Evolutionary conservation across 2,329 filamentous ascomycete genomes (phyloP).

Genomic region (Penicillium sp.): DNA sequence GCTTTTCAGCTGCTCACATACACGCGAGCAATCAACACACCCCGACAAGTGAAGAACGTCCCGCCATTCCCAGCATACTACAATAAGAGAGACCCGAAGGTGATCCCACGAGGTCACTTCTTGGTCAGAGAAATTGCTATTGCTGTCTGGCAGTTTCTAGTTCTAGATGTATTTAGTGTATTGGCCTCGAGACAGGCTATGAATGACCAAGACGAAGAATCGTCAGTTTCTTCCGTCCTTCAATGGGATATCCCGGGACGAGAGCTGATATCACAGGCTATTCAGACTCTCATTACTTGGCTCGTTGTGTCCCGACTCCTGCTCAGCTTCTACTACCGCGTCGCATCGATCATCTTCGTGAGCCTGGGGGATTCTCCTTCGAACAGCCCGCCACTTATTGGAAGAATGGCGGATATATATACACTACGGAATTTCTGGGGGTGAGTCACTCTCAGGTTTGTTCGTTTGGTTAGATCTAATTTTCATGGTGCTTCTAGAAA

Average conservation of each 20-base stretch:
- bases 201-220: background rate
- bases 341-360: constrained; percentile 23
- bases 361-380: constrained; percentile 13
- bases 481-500: constrained; percentile 16
- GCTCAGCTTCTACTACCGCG: constrained; percentile 23
- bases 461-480: background rate
- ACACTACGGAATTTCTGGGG: constrained; percentile 32
- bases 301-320: constrained; percentile 18
- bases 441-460: constrained; percentile 15
- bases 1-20: constrained; percentile 9
- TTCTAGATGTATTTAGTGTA: constrained; percentile 12
- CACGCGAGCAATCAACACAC: constrained; percentile 23
- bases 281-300: constrained; percentile 14
- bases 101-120: constrained; percentile 13
- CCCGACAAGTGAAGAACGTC: constrained; percentile 23
- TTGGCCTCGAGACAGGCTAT: constrained; percentile 1
- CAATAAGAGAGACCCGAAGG: background rate
- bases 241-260: constrained; percentile 11
- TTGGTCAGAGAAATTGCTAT: constrained; percentile 23
- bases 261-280: constrained; percentile 14
- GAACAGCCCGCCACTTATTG: constrained; percentile 29
- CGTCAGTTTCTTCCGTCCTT: background rate
- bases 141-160: constrained; percentile 23
- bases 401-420: constrained; percentile 25
- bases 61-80: constrained; percentile 21